A percentile compares a stretch with the other conserved stretches of the same genome.
These are phyloP conservation scores for Trypanosoma caninum DNA, from an alignment of 208 protist species.

Conservation along the genomic window DNA sequence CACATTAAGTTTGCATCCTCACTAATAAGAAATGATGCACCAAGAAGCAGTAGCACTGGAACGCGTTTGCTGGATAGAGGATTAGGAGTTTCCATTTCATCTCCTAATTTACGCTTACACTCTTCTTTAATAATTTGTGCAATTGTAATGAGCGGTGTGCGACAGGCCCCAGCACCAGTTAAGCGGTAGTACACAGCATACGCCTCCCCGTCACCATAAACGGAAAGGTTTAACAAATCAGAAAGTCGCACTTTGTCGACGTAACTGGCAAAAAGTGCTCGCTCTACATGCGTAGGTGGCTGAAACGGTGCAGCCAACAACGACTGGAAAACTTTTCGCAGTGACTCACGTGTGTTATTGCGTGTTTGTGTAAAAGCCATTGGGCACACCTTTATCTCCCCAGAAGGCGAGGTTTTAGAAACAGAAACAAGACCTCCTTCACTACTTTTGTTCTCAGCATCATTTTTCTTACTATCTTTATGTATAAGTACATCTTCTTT, in stretches of 20 bases:
- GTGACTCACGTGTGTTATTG: slow-evolving; percentile 9
- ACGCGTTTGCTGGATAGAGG: background rate
- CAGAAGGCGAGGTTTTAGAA: slow-evolving; percentile 1
- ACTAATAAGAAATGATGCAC: slow-evolving; percentile 21
- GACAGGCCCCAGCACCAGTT: slow-evolving; percentile 21
- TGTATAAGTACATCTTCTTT: background rate
- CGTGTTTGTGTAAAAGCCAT: background rate
- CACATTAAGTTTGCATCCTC: slow-evolving; percentile 22
- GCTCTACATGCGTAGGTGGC: slow-evolving; percentile 14
- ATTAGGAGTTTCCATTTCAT: background rate
- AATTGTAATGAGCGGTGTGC: slow-evolving; percentile 28
- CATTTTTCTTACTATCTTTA: background rate
- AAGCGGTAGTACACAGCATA: slow-evolving; percentile 25
- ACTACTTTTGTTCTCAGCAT: background rate
- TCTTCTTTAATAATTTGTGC: slow-evolving; percentile 10
- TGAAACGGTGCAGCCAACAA: slow-evolving; percentile 21
- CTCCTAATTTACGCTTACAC: background rate
- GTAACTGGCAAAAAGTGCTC: slow-evolving; percentile 15
- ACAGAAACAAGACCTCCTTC: background rate
- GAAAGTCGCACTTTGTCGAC: slow-evolving; percentile 17
- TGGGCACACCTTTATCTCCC: background rate
- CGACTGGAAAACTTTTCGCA: slow-evolving; percentile 10
- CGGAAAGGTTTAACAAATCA: slow-evolving; percentile 23
- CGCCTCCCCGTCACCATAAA: slow-evolving; percentile 14
- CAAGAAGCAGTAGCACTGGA: slow-evolving; percentile 18